Base-by-base conservation (phyloP, 1,284 basidiomycete genomes). In the Paramarasmius palmivorus region DNA sequence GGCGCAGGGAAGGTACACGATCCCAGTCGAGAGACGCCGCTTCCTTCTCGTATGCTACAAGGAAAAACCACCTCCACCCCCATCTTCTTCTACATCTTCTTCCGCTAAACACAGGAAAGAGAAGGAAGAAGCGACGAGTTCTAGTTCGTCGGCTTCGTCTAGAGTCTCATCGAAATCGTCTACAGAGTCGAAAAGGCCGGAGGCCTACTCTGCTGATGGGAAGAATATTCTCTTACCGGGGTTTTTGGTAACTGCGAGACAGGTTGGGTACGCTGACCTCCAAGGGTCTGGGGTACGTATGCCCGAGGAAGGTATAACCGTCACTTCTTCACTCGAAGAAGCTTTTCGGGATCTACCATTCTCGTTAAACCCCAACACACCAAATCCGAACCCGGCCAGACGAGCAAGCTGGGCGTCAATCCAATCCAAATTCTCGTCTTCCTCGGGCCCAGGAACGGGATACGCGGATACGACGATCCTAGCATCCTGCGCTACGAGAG, bases 11-110 rank as follows among this genome's bases (percentile, higher is more conserved):
- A n/a, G n/a, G n/a, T n/a, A n/a, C n/a, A n/a, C n/a, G n/a, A n/a
- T n/a, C n/a, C 74, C 77, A 2, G 68, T 79, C 32, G 75, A 81
- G 53, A 74, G 83, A 23, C 77, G 88, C 1, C 79, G 81, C 57
- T 92, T 87, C 63, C 72, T 92, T 22, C 75, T 92, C 39, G 83
- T 92, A 12, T 88, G 86, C 65, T 92, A 90, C 42, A 57, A 53
- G 45, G 55, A 41, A 40, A 17, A 41, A 4, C 52, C 37, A 26
- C 17, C 20, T 23, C 22, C 29, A 17, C 7, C 10, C 23, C 50
- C 26, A 45, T 29, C 45, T 8, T 15, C 10, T 42, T 29, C 37
- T 3, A n/a, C 4, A 25, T 20, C 32, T n/a, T n/a, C n/a, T n/a
- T n/a, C n/a, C n/a, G n/a, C n/a, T n/a, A n/a, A n/a, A n/a, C n/a